phyloP scores from a whole-genome alignment of 768 basidiomycete species.

The Xerocomus potaroensis region DNA sequence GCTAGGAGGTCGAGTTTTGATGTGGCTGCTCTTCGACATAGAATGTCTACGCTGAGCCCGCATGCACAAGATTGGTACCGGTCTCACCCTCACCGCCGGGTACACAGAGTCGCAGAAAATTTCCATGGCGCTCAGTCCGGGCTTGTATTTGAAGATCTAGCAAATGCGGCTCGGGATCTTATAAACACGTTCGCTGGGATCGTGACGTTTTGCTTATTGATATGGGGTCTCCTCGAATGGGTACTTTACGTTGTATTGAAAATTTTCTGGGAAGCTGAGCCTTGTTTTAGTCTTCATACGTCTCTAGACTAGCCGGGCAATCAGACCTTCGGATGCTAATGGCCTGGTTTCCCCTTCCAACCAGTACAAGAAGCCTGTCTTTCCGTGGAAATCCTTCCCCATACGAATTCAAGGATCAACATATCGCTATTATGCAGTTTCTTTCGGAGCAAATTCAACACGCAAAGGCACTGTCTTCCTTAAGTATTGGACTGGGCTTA shows the following conservation, averaged over 20 bases:
- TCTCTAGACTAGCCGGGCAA: conserved; percentile 4
- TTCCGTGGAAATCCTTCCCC: conserved; percentile 2
- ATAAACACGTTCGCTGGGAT: conserved; percentile 10
- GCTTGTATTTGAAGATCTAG: conserved; percentile 1
- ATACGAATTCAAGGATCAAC: conserved; percentile 14
- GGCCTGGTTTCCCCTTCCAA: conserved; percentile 11
- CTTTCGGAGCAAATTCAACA: conserved; percentile 28
- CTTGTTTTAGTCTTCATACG: conserved; percentile 13
- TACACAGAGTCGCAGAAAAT: neutral
- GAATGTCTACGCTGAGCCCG: conserved; percentile 5
- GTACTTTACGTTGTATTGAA: conserved; percentile 2
- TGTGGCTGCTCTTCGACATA: conserved; percentile 6
- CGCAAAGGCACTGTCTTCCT: conserved; percentile 22
- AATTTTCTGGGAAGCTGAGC: conserved; percentile 4
- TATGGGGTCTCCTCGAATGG: conserved; percentile 24
- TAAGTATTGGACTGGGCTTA: conserved; percentile 17
- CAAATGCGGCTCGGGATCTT: conserved; percentile 11
- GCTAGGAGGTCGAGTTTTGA: conserved; percentile 7
- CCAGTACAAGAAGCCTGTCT: conserved; percentile 1
- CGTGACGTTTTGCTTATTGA: conserved; percentile 17
- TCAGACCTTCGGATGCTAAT: neutral
- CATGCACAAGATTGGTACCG: neutral
- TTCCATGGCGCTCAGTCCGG: neutral
- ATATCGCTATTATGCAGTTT: conserved; percentile 22
- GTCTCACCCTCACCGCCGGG: neutral